Base-by-base conservation (phyloP, 2,329 filamentous ascomycete genomes). In the Fusarium tricinctum region DNA sequence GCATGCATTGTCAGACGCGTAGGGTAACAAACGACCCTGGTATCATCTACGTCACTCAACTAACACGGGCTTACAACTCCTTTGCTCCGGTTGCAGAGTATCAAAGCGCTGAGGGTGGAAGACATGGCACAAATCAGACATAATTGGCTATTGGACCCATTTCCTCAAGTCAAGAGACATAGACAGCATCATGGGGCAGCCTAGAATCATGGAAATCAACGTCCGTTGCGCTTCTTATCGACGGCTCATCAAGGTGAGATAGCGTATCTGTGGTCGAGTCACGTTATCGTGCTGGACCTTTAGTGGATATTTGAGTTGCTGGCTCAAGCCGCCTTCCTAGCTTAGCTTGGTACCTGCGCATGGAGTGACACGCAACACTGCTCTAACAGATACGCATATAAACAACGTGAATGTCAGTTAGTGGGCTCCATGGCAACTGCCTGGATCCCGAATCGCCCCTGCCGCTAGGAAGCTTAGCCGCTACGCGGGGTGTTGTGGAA, bases 241-340 rank as follows among this genome's bases (percentile, higher is more conserved):
- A 60, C 69, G 62, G 64, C 59, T 71, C 71, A 73, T 73, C 71
- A 73, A 64, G 71, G 71, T 62, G 38, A 63, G 48, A 58, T 70
- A 63, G 52, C 28, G 46, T 13, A 23, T 23, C 23, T 23, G 23
- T 23, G 48, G 54, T 58, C 43, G 55, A 70, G 70, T 73, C 71
- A 73, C 71, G 63, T 71, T 73, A 65, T 71, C 66, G 63, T 46
- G 49, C 32, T 38, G 35, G 35, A 38, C 17, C 35, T 39, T 43
- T 49, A 52, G 67, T 70, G 67, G 67, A 35, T 49, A 58, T 47
- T 42, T 54, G 62, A 53, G 51, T 63, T 65, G 42, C 42, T 59
- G 59, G 59, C 61, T 45, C 59, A 57, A 56, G 61, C 50, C 19
- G 45, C 51, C 53, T 56, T 54, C 53, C 61, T 44, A 55, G 55